phyloP scores from a whole-genome alignment of 257 asterid genomes.

The Asclepias syriaca region DNA sequence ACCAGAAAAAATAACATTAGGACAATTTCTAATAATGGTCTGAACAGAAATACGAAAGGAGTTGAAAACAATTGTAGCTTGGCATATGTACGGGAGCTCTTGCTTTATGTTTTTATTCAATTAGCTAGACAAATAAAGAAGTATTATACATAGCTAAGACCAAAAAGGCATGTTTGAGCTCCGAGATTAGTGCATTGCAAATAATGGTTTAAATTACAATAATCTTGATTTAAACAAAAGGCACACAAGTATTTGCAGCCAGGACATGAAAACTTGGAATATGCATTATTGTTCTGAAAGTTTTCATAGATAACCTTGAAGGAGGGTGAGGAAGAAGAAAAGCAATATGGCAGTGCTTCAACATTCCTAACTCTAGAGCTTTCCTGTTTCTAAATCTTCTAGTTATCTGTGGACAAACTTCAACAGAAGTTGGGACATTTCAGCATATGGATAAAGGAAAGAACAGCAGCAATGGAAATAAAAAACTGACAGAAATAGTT shows the following conservation, averaged over 20 bases:
- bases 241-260: background rate
- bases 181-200: no score
- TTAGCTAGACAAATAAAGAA: background rate
- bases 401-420: background rate
- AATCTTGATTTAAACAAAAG: background rate
- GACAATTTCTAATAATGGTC: background rate
- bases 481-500: background rate
- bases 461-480: background rate
- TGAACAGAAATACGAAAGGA: background rate
- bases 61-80: background rate
- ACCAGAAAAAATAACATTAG: constrained; percentile 20
- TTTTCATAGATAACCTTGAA: background rate
- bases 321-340: background rate
- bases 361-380: background rate
- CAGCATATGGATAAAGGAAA: background rate
- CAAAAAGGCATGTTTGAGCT: background rate
- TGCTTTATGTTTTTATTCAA: background rate
- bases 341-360: background rate
- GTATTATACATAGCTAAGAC: background rate
- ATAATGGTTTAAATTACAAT: background rate
- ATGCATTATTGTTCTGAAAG: background rate
- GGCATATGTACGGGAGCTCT: background rate
- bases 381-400: background rate
- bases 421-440: background rate
- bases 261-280: background rate